phyloP scores from a whole-genome alignment of 148 eudicot species.

The Nepenthes gracilis region DNA sequence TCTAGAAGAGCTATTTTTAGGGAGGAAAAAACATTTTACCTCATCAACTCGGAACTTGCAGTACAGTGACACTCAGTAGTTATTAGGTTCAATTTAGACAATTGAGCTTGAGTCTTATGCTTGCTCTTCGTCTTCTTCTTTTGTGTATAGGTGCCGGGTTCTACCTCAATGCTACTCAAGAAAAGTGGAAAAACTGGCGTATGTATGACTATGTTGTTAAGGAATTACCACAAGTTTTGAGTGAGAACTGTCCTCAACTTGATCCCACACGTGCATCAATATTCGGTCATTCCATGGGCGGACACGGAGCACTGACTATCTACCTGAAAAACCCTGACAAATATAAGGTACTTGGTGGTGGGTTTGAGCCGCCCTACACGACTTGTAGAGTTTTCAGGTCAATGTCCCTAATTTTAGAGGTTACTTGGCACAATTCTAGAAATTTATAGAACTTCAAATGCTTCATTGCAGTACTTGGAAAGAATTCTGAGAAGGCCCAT shows the following conservation, averaged over 20 bases:
- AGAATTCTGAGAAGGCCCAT: too few relatives aligned
- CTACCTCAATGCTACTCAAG: constrained; percentile 91
- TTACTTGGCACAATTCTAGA: too few relatives aligned
- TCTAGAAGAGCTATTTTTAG: too few relatives aligned
- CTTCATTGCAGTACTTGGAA: too few relatives aligned
- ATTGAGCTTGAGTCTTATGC: too few relatives aligned
- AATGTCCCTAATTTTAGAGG: too few relatives aligned
- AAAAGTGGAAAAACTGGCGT: constrained; percentile 99
- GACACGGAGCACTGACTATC: constrained; percentile 91
- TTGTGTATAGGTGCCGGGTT: constrained; percentile 78
- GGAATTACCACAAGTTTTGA: constrained; percentile 77
- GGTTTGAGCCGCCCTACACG: background rate
- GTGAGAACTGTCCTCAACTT: constrained; percentile 72
- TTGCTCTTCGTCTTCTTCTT: background rate
- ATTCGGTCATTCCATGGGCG: constrained; percentile 98
- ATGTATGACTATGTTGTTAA: constrained; percentile 95
- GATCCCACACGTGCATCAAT: constrained; percentile 85
- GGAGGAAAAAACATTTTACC: too few relatives aligned
- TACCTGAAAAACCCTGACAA: constrained; percentile 95
- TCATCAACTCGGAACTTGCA: too few relatives aligned
- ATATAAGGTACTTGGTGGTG: constrained; percentile 55
- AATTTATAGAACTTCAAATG: too few relatives aligned
- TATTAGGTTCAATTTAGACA: too few relatives aligned
- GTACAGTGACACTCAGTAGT: too few relatives aligned
- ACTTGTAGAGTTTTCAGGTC: too few relatives aligned